These are phyloP conservation scores for Venturiaceae sp. DNA, from an alignment of 2,329 filamentous ascomycete genomes.

Conservation along the genomic window DNA sequence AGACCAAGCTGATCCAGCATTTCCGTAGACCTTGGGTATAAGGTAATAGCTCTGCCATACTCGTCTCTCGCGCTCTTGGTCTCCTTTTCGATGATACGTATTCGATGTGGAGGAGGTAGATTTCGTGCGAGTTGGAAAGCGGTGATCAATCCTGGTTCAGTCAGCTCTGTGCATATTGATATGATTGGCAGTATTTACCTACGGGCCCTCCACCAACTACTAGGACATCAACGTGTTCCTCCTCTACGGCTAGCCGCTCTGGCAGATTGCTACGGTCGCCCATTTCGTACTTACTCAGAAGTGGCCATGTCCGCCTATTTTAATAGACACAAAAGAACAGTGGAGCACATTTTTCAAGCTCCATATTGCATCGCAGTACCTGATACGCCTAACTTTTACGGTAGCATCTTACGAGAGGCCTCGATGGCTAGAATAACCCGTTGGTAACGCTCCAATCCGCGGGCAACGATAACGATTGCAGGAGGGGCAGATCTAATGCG, in stretches of 20 bases:
- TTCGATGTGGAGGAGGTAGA: constrained; percentile 22
- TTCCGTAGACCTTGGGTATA: constrained; percentile 42
- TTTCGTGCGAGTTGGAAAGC: constrained; percentile 20
- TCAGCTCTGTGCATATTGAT: constrained; percentile 27
- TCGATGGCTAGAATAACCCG: background rate
- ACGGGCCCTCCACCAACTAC: constrained; percentile 7
- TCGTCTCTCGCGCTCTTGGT: constrained; percentile 38
- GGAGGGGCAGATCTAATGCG: background rate
- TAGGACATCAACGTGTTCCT: constrained; percentile 1
- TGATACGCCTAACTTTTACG: background rate
- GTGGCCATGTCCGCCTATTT: background rate
- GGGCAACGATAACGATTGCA: background rate
- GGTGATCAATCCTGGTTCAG: constrained; percentile 13
- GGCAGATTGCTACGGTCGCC: background rate
- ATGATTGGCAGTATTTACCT: constrained; percentile 32
- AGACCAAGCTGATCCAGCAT: constrained; percentile 43
- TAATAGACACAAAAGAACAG: background rate
- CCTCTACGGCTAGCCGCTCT: background rate
- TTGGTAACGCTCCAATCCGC: background rate
- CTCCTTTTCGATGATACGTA: constrained; percentile 41
- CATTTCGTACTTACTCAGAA: background rate
- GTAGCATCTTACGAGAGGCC: background rate
- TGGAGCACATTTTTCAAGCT: background rate
- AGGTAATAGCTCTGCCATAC: constrained; percentile 45
- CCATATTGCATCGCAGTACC: too few relatives aligned